Percentiles rank a stretch among this genome's conserved stretches.
Conservation (phyloP, 257 asterid genomes). For the Salvia splendens region DNA sequence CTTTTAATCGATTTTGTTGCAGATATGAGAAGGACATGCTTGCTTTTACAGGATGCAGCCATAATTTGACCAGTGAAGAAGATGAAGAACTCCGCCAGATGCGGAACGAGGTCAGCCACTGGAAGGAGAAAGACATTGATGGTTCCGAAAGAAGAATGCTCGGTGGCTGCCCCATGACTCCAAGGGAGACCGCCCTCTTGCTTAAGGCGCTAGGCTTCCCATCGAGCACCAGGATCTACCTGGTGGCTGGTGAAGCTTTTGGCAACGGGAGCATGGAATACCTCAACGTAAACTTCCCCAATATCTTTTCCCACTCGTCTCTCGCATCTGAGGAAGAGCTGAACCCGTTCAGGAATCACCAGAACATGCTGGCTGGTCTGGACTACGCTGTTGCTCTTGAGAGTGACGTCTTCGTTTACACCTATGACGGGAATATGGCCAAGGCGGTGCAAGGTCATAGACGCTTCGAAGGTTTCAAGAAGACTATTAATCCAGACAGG, state of each 20-base stretch:
- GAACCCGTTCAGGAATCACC: constrained; percentile 71
- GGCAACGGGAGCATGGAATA: constrained; percentile 90
- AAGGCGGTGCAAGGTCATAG: constrained; percentile 99
- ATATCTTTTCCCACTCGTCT: constrained; percentile 74
- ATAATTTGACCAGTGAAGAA: constrained; percentile 78
- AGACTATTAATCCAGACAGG: constrained; percentile 90
- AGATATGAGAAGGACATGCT: constrained; percentile 99
- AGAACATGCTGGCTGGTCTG: constrained; percentile 95
- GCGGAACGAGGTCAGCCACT: constrained; percentile 88
- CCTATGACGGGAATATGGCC: constrained; percentile 97
- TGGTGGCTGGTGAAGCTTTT: constrained; percentile 95
- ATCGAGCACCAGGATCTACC: constrained; percentile 70
- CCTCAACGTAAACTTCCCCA: constrained; percentile 72
- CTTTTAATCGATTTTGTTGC: constrained; percentile 39
- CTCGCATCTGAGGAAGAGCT: constrained; percentile 74
- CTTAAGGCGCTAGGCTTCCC: constrained; percentile 85
- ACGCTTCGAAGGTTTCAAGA: constrained; percentile 85
- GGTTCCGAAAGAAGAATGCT: constrained; percentile 73
- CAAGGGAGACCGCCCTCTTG: constrained; percentile 90
- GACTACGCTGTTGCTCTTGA: constrained; percentile 88
- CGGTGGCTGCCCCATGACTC: constrained; percentile 95
- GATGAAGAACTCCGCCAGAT: constrained; percentile 76
- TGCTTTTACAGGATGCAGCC: constrained; percentile 97
- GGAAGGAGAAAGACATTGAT: constrained; percentile 97
- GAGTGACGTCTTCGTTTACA: constrained; percentile 82